Evolutionary conservation across 2,329 filamentous ascomycete genomes (phyloP).

Genomic region (Alternaria ethzedia): DNA sequence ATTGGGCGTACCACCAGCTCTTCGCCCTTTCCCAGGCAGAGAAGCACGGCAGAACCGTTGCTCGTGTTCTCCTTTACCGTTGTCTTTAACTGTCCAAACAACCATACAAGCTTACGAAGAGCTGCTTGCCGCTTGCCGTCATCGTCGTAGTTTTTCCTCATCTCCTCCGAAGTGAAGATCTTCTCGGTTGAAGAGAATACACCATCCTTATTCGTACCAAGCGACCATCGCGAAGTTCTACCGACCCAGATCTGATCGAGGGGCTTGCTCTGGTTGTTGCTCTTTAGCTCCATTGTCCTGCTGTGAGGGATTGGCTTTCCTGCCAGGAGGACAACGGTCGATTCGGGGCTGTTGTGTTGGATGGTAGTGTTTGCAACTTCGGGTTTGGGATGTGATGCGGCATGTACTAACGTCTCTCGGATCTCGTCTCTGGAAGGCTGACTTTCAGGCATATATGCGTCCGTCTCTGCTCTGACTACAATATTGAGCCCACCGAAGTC

Average conservation of each 20-base stretch:
- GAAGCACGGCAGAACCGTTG: background rate
- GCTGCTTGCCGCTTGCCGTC: background rate
- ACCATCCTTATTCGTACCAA: background rate
- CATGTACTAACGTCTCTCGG: background rate
- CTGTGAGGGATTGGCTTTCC: background rate
- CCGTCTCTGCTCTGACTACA: background rate
- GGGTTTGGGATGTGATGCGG: background rate
- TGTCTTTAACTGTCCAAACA: background rate
- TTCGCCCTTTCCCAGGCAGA: background rate
- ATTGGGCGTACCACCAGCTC: background rate
- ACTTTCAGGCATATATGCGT: background rate
- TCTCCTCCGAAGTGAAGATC: background rate
- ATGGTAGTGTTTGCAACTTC: background rate
- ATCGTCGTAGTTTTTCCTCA: background rate
- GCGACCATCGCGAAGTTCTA: background rate
- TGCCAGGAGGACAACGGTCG: background rate
- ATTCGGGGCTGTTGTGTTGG: background rate
- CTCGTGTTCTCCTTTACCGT: background rate
- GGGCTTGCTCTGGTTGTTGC: background rate
- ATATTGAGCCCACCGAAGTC: background rate
- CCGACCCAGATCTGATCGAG: background rate
- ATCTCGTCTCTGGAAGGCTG: background rate
- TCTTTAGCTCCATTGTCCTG: background rate
- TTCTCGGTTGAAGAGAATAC: background rate
- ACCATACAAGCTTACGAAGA: background rate